A percentile compares a stretch with the other conserved stretches of the same genome.
These are phyloP conservation scores for Chrysochromulina tobinii DNA, from an alignment of 78 protist species.

Conservation along the genomic window DNA sequence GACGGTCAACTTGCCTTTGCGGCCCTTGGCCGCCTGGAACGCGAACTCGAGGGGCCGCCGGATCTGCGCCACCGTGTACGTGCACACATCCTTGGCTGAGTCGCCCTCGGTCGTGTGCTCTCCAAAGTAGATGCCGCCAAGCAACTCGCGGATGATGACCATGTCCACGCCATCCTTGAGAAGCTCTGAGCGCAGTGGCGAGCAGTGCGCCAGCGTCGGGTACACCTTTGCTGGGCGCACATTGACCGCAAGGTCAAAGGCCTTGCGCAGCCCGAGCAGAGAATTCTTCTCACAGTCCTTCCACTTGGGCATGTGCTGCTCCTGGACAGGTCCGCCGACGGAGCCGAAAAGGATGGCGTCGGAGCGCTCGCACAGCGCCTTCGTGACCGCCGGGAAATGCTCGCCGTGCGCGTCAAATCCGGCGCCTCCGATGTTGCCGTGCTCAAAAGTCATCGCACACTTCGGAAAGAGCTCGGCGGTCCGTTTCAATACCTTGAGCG, in stretches of 20 bases:
- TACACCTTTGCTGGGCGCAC: constrained; percentile 19
- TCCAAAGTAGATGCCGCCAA: constrained; percentile 17
- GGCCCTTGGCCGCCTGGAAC: constrained; percentile 16
- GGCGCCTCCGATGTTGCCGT: neutral
- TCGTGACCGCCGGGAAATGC: constrained; percentile 4
- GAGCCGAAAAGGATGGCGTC: constrained; percentile 44
- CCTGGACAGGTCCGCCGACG: constrained; percentile 37
- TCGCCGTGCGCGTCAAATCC: neutral
- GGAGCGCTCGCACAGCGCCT: neutral
- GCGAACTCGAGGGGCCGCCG: neutral
- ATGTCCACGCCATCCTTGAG: constrained; percentile 17
- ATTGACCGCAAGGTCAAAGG: constrained; percentile 38
- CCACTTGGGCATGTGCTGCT: constrained; percentile 36
- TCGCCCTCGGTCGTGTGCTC: constrained; percentile 36
- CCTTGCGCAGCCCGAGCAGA: constrained; percentile 31
- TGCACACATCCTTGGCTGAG: neutral
- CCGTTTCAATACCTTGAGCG: constrained; percentile 24
- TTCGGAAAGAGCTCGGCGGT: constrained; percentile 19
- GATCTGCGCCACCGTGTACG: constrained; percentile 19
- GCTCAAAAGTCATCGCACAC: neutral
- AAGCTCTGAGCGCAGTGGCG: constrained; percentile 14
- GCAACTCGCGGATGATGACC: constrained; percentile 15
- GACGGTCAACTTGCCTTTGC: constrained; percentile 24
- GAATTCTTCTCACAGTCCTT: constrained; percentile 20
- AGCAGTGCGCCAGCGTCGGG: constrained; percentile 19